phyloP scores from a whole-genome alignment of 495 filamentous ascomycete species.

The Neurospora sp. region DNA sequence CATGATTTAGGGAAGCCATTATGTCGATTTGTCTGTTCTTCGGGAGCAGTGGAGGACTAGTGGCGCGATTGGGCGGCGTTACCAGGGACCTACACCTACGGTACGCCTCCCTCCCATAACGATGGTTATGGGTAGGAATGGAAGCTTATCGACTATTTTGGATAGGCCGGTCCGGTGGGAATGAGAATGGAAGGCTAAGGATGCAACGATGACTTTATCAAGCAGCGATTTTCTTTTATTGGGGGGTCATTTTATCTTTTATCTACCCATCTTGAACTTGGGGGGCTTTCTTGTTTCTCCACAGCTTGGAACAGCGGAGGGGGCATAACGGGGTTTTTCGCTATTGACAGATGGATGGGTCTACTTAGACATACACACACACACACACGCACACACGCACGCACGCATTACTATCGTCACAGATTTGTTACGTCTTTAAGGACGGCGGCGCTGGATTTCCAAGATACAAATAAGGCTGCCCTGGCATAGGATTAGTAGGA shows the following conservation, averaged over 20 bases:
- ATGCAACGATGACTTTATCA: neutral
- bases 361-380: neutral
- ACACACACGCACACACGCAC: neutral
- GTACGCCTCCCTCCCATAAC: too few relatives aligned
- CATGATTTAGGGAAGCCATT: conserved; percentile 27
- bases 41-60: neutral
- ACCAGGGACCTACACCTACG: neutral
- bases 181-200: neutral
- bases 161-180: neutral
- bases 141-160: too few relatives aligned
- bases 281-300: neutral
- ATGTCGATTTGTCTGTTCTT: neutral
- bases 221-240: neutral
- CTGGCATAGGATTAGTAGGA: neutral
- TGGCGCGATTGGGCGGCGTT: neutral
- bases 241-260: neutral
- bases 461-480: neutral
- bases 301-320: neutral
- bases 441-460: neutral
- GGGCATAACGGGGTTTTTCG: neutral
- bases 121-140: too few relatives aligned
- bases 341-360: neutral
- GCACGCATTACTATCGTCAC: neutral
- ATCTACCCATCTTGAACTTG: neutral
- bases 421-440: neutral